Evolutionary conservation across 306 rosid species (phyloP).

Genomic region (Acacia acuminata): DNA sequence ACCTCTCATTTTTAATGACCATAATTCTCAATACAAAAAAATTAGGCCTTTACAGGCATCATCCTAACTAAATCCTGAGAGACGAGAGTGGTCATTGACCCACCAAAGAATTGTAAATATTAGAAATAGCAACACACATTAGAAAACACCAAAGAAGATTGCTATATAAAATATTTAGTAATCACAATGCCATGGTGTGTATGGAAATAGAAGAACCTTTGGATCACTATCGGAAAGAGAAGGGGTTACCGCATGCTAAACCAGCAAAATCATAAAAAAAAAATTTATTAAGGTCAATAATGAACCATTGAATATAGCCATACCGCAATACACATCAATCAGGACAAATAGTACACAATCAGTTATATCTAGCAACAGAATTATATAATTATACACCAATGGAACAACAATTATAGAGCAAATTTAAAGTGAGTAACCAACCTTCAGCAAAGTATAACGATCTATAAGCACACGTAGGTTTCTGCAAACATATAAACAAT

Average conservation of each 20-base stretch:
- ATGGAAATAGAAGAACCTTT: constrained; percentile 1
- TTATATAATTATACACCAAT: constrained; percentile 13
- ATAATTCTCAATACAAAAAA: not conserved
- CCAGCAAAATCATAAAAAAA: constrained; percentile 17
- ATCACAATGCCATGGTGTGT: not conserved
- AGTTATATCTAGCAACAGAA: constrained; percentile 21
- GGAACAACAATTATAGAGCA: constrained; percentile 1
- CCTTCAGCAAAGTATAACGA: constrained; percentile 17
- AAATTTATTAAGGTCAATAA: constrained; percentile 1
- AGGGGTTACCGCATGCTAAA: constrained; percentile 14
- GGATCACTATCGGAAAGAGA: not conserved
- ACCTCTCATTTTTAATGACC: not conserved
- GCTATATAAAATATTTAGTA: not conserved
- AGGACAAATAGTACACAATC: constrained; percentile 24
- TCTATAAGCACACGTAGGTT: constrained; percentile 7
- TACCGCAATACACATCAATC: constrained; percentile 23
- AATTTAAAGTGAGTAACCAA: constrained; percentile 26
- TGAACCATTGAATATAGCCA: constrained; percentile 24
- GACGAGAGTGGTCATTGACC: not conserved
- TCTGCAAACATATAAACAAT: constrained; percentile 13
- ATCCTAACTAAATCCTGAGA: not conserved
- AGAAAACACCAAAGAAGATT: constrained; percentile 15
- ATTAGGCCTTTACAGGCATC: not conserved
- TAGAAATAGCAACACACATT: not conserved
- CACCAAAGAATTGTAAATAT: not conserved